Conservation (phyloP, 2,329 filamentous ascomycete genomes). For the Talaromyces sp. region DNA sequence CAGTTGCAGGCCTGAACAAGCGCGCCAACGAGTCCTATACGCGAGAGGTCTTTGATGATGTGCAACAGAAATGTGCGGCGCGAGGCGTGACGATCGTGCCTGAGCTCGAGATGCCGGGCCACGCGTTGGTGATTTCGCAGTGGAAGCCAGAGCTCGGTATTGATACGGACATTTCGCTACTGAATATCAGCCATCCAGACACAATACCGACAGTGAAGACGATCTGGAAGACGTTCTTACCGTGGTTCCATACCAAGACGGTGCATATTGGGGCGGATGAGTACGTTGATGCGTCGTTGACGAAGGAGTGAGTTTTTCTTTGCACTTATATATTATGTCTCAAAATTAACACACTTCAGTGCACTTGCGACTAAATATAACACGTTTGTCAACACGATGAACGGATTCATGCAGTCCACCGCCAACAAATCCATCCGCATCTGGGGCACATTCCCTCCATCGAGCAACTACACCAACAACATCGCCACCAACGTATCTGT, state of each 20-base stretch:
- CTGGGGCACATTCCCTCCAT: constrained; percentile 50
- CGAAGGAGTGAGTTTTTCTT: constrained; percentile 5
- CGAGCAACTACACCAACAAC: constrained; percentile 26
- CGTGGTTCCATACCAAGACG: constrained; percentile 52
- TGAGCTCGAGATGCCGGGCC: constrained; percentile 53
- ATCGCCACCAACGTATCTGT: constrained; percentile 41
- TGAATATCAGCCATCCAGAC: constrained; percentile 49
- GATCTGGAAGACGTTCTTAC: constrained; percentile 48
- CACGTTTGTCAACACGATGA: constrained; percentile 48
- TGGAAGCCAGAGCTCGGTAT: constrained; percentile 50
- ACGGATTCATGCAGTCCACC: constrained; percentile 35
- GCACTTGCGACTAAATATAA: constrained; percentile 46
- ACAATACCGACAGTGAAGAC: constrained; percentile 46
- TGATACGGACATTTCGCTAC: constrained; percentile 41
- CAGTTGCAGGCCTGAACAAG: constrained; percentile 45
- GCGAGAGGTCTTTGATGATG: constrained; percentile 41
- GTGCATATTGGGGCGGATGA: constrained; percentile 55
- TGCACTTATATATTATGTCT: too few species aligned
- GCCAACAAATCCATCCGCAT: constrained; percentile 43
- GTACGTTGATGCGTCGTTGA: constrained; percentile 30
- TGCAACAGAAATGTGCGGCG: constrained; percentile 45
- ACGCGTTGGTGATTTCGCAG: constrained; percentile 49
- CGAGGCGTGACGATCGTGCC: constrained; percentile 52
- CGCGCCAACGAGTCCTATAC: constrained; percentile 50
- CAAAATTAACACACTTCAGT: constrained; percentile 14